A percentile compares a stretch with the other conserved stretches of the same genome.
Evolutionary conservation across 1,139 yeast species (phyloP).

Genomic region (Debaryomyces robertsiae): DNA sequence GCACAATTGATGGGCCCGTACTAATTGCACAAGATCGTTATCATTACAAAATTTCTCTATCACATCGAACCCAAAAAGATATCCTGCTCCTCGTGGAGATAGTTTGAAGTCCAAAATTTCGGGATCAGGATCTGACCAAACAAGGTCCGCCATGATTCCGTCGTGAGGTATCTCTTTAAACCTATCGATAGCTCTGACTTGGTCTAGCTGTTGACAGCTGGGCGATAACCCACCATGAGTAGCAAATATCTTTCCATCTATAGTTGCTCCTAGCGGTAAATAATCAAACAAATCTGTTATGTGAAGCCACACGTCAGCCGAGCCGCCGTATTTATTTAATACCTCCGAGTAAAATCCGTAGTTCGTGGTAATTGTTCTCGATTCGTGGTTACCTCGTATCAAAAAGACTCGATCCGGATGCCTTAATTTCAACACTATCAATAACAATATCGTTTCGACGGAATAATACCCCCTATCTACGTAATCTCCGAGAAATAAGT

Average conservation of each 20-base stretch:
- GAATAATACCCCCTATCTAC: conserved; percentile 89
- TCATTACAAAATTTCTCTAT: conserved; percentile 82
- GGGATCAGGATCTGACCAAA: conserved; percentile 98
- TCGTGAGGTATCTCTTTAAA: conserved; percentile 96
- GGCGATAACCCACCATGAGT: conserved; percentile 97
- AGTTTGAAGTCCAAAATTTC: conserved; percentile 80
- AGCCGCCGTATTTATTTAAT: conserved; percentile 78
- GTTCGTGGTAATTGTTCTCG: conserved; percentile 93
- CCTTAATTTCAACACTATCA: conserved; percentile 81
- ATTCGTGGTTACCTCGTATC: conserved; percentile 93
- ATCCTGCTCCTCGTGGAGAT: conserved; percentile 97
- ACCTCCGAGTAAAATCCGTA: conserved; percentile 97
- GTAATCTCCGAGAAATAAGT: conserved; percentile 89
- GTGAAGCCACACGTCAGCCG: conserved; percentile 79
- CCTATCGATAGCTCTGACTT: conserved; percentile 84
- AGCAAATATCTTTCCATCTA: conserved; percentile 89
- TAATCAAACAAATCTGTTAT: conserved; percentile 94
- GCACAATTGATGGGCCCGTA: conserved; percentile 94
- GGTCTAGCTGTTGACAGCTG: conserved; percentile 90
- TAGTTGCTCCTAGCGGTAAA: conserved; percentile 87
- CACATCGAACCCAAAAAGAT: conserved; percentile 89
- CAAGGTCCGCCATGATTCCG: conserved; percentile 98
- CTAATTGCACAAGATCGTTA: conserved; percentile 77
- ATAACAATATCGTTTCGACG: conserved; percentile 84
- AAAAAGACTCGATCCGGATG: conserved; percentile 82